Base-by-base conservation (phyloP, 345 rosid genomes). In the Anastatica hierochuntica region DNA sequence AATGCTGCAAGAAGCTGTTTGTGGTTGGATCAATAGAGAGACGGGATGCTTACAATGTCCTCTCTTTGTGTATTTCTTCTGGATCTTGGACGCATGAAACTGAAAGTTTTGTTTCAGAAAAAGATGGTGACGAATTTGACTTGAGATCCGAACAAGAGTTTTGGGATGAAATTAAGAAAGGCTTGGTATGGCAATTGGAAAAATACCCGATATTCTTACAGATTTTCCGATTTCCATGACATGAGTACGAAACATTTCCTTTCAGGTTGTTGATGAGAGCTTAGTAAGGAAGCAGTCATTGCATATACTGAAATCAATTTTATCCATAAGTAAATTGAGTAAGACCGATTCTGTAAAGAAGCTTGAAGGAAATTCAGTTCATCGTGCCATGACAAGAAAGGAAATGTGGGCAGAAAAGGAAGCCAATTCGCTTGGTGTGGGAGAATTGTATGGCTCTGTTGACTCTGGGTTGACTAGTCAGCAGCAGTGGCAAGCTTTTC, bases 361-460 rank as follows among this genome's bases (percentile, higher is more conserved):
- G 45, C 58, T 36, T 4, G 77, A 71, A 54, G 76, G 55, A 39
- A 48, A 66, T 77, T 63, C 78, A 37, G 45, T 40, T 70, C 61
- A 77, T 58, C 74, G 36, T 58, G 73, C 73, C 39, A 59, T 78
- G 87, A 74, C 95, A 30, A 90, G 67, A 75, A 83, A 83, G 64
- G 98, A 79, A 62, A 30, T 49, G 30, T 90, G 90, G 88, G 98
- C 98, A 42, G 75, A 78, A 20, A 83, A 77, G 73, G 98, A 90
- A 82, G 98, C 92, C 53, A 76, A 74, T 68, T 90, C 98, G 6
- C 73, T 90, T 43, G 96, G 96, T 39, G 83, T 90, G 30, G 95
- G 84, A 43, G 75, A 74, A 57, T 47, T 73, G 43, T 76, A 72
- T 71, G 68, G 52, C 64, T 60, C 77, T 43, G 42, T 60, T 38